These are phyloP conservation scores for Hamamelis virginiana DNA, from an alignment of 164 flowering plant species.

Conservation along the genomic window DNA sequence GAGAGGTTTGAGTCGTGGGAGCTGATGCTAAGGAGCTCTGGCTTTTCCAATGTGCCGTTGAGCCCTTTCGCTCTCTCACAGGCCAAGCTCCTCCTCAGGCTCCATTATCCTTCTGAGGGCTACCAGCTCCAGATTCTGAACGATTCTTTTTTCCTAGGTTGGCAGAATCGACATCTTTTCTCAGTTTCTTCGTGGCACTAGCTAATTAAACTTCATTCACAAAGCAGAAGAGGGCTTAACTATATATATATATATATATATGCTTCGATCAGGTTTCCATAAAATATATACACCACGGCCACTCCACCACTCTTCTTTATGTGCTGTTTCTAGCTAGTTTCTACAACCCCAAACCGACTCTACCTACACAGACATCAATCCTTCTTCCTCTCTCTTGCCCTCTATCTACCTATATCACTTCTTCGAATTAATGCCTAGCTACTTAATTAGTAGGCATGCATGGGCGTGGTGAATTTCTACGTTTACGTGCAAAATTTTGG, in stretches of 20 bases:
- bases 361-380: no score
- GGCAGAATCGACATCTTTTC: constrained; percentile 83
- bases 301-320: no score
- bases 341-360: no score
- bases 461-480: constrained; percentile 2
- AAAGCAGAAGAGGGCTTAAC: no score
- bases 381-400: no score
- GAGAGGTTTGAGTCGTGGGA: constrained; percentile 78
- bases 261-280: no score
- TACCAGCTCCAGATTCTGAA: constrained; percentile 62
- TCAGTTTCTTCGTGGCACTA: constrained; percentile 92
- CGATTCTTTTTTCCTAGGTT: constrained; percentile 66
- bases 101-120: constrained; percentile 94
- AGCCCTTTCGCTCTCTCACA: constrained; percentile 84
- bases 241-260: no score
- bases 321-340: no score
- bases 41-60: constrained; percentile 54
- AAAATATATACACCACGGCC: no score
- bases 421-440: no score
- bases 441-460: constrained; percentile 9
- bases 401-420: no score
- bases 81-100: constrained; percentile 82
- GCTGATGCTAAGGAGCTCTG: constrained; percentile 54
- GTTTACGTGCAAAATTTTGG: constrained; percentile 6
- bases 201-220: background rate